Evolutionary conservation across 352 stramenopile species (phyloP), one percentile per base, ranked within the genome.

Genomic region (Phytopythium boreale): DNA sequence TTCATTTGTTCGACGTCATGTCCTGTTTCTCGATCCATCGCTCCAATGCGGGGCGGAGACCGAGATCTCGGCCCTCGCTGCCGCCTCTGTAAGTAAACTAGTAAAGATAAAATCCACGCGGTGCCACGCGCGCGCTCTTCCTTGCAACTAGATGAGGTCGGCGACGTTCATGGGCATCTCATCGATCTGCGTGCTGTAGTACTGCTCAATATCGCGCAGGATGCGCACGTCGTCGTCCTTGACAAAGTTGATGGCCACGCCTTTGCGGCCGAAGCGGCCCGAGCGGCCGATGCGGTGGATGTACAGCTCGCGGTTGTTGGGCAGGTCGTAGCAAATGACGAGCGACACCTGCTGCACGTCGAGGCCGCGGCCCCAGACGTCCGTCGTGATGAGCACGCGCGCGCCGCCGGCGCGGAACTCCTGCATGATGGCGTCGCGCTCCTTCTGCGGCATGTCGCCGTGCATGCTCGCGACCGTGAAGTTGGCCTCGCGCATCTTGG

Each of bases 141-240:
- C 8, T 2, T 19, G 20, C 20, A 7, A 7, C 39, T 99, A 99
- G 90, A 99, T 98, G 81, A 99, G 93, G 91, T 99, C 97, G 63
- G 93, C 96, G 64, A 99, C 96, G 82, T 99, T 98, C 88, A 98
- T 98, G 64, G 98, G 98, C 96, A 99, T 99, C 84, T 99, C 97
- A 69, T 97, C 94, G 76, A 99, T 99, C 75, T 99, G 92, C 64
- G 97, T 99, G 76, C 97, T 98, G 92, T 99, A 99, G 87, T 99
- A 99, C 80, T 98, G 85, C 85, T 99, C 97, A 77, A 99, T 99
- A 84, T 99, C 97, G 58, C 83, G 76, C 43, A 98, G 75, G 55
- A 97, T 96, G 67, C 83, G 87, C 17, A 98, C 86, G 75, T 99
- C 97, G 52, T 98, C 96, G 34, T 97, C 88, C 63, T 95, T 98